Evolutionary conservation across 805 yeast genomes (phyloP).

Genomic region (Saccharomycopsis lassenensis): DNA sequence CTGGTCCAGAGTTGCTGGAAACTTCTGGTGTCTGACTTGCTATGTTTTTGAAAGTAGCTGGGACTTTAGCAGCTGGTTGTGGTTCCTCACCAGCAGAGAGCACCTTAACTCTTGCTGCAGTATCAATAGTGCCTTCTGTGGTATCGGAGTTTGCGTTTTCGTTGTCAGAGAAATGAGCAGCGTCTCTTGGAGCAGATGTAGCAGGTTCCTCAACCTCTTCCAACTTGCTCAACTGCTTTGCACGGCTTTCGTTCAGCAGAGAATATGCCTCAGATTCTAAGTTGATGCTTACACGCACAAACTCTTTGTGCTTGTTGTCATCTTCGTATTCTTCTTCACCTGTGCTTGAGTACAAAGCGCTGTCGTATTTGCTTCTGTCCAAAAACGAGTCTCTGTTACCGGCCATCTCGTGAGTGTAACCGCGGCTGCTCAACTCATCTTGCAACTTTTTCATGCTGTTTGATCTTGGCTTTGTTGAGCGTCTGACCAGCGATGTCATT

Average conservation of each 20-base stretch:
- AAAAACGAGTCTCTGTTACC: constrained; percentile 10
- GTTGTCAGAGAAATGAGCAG: no score
- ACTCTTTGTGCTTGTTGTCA: constrained; percentile 12
- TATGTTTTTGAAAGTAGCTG: no score
- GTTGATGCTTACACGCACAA: constrained; percentile 15
- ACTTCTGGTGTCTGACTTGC: no score
- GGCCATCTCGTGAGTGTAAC: not conserved
- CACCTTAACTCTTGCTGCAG: no score
- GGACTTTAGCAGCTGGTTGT: no score
- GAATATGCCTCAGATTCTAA: constrained; percentile 11
- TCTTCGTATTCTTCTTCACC: constrained; percentile 9
- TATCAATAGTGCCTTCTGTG: no score
- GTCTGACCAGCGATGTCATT: not conserved
- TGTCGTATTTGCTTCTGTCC: constrained; percentile 3
- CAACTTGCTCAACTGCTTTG: constrained; percentile 9
- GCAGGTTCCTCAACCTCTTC: constrained; percentile 6
- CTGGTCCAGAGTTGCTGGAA: no score
- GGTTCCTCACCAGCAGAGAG: no score
- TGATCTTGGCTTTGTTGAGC: not conserved
- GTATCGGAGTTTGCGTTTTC: no score
- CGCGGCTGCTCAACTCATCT: constrained; percentile 1
- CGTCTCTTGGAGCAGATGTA: no score
- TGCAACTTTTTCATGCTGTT: constrained; percentile 1
- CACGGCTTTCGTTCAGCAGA: constrained; percentile 3
- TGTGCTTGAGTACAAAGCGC: constrained; percentile 1